Evolutionary conservation across 2,329 filamentous ascomycete genomes (phyloP), one percentile per base, ranked within the genome.

Genomic region (Hymenoscyphus salicellus): DNA sequence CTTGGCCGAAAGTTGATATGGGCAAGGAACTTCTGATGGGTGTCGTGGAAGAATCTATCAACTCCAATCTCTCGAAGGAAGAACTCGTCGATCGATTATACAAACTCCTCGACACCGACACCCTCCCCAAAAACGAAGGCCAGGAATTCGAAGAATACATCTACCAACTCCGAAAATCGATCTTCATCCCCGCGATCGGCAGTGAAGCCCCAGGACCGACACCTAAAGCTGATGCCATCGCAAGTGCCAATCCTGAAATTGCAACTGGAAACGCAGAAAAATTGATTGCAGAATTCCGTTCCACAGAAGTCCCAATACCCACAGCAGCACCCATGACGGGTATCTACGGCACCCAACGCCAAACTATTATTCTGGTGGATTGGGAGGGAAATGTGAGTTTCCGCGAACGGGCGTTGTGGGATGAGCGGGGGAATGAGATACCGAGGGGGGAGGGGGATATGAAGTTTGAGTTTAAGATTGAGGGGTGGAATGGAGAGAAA

Each of bases 281-380:
- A n/a, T 69, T 75, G 2, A 71, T 70, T 4, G 77, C 77, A 4
- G 74, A 76, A 61, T 72, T 70, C 61, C 65, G 69, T 28, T 63
- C 65, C 32, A 68, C 66, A 28, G 70, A 74, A 58, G 46, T 23
- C 10, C 46, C 46, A 14, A 75, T 76, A 30, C 79, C 80, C 1
- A n/a, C 55, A 17, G 72, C 36, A 75, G 64, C 79, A 1, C 86
- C 85, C 68, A 82, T 84, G 72, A 84, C 81, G 5, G 86, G 86
- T 1, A 77, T 86, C 68, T 89, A 89, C 70, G 86, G 86, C 3
- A 89, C 86, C 5, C 86, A 89, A 75, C 77, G 86, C 43, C 86
- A 89, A 77, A 89, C 86, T 0, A 77, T 88, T 16, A 75, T 89
- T 16, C 75, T 88, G 55, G 83, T 89, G 6, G 85, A 87, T 69